Evolutionary conservation across 441 rosid species (phyloP), one percentile per base, ranked within the genome.

Genomic region (Daphne laureola): DNA sequence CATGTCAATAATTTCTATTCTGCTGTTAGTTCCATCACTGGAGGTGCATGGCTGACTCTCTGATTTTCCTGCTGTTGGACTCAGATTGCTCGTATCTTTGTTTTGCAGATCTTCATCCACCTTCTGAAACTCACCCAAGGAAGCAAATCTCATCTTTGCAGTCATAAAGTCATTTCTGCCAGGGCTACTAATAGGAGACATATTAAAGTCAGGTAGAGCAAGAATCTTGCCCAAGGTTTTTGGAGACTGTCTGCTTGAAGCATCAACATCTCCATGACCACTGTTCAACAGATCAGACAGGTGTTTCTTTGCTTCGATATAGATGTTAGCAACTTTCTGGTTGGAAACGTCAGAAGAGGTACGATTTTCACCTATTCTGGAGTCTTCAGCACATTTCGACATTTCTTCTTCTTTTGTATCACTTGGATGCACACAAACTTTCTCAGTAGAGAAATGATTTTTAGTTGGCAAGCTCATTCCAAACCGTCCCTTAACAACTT

Each of bases 401-500:
- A 54, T 69, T 27, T 78, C 77, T 63, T 68, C 63, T 56, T 71
- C 81, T 54, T 69, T 74, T 58, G 54, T 63, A 45, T 70, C 62
- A 4, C 21, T 35, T 23, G 81, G 69, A 53, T 85, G 87, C 66
- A 70, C 80, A 7, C 86, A 70, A 57, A 85, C 78, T 75, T 78
- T 84, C 80, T 93, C 97, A 17, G 85, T 68, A 63, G 80, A 93
- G 75, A 93, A 90, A 62, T 81, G 99, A 48, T 93, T 96, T 81
- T 90, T 93, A 40, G 72, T 76, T 2, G 86, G 79, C 54, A 79
- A 73, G 64, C 48, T 76, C 63, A 68, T 78, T 16, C 80, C 87
- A 61, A 55, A 53, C 63, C 65, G 76, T 65, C 79, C 81, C 76
- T 71, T 73, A 52, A 55, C 58, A 66, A 64, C 73, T 63, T 64